These are phyloP conservation scores for Entomortierella lignicola DNA, from an alignment of 192 early-diverging fungal genomes.

Conservation along the genomic window DNA sequence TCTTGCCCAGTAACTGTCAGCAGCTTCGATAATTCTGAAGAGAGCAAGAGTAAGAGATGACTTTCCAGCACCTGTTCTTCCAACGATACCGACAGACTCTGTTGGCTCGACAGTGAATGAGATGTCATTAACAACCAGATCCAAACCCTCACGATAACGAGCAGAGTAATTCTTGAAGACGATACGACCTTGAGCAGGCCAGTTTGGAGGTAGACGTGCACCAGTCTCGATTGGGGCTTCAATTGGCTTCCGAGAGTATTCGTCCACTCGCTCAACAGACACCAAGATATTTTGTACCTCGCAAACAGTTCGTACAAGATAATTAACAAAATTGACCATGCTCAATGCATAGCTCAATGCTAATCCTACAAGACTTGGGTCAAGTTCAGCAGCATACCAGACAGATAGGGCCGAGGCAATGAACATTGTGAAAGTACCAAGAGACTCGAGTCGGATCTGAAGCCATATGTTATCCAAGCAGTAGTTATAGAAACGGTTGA, in stretches of 20 bases:
- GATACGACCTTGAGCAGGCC: conserved; percentile 85
- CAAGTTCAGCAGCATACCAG: conserved; percentile 53
- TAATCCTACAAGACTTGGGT: conserved; percentile 85
- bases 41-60: conserved; percentile 60
- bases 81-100: conserved; percentile 83
- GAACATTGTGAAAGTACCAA: conserved; percentile 72
- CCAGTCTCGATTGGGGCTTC: conserved; percentile 81
- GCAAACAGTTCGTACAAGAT: conserved; percentile 73
- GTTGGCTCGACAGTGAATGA: conserved; percentile 54
- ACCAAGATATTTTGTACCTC: conserved; percentile 84
- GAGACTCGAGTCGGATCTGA: conserved; percentile 71
- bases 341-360: conserved; percentile 82
- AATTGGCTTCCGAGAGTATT: conserved; percentile 80
- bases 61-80: conserved; percentile 63
- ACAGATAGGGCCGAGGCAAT: conserved; percentile 69
- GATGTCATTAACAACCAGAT: conserved; percentile 80
- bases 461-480: conserved; percentile 75
- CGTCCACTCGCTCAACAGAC: conserved; percentile 83
- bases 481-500: conserved; percentile 11
- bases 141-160: conserved; percentile 82
- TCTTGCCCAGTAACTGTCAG: conserved; percentile 41
- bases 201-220: conserved; percentile 61
- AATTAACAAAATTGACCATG: conserved; percentile 77
- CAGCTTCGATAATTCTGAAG: conserved; percentile 61
- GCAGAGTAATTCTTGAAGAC: conserved; percentile 80